Conservation (phyloP, 1,284 basidiomycete species). For the Tylopilus orsonianus region DNA sequence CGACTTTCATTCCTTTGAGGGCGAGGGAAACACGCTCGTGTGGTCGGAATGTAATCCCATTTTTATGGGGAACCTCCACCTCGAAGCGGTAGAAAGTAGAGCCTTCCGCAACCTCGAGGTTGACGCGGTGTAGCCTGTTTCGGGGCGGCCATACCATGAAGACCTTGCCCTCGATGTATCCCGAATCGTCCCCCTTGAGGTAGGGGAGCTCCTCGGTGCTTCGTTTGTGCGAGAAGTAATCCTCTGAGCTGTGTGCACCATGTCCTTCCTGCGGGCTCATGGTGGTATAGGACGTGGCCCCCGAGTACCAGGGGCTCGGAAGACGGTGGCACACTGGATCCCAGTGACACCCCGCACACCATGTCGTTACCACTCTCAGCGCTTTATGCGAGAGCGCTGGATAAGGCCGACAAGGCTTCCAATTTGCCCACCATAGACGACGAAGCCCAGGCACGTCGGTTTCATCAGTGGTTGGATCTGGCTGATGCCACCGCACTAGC, state of each 20-base stretch:
- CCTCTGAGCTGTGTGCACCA: slow-evolving; percentile 1
- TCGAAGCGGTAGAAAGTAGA: slow-evolving; percentile 35
- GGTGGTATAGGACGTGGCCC: slow-evolving; percentile 10
- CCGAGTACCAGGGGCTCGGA: too few relatives aligned
- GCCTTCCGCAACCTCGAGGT: slow-evolving; percentile 27
- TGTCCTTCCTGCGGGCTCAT: slow-evolving; percentile 15
- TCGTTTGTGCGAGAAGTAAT: slow-evolving; percentile 27
- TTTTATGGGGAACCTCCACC: slow-evolving; percentile 35
- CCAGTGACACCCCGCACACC: slow-evolving; percentile 1
- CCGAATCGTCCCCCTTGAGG: slow-evolving; percentile 22
- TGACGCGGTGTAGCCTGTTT: slow-evolving; percentile 26
- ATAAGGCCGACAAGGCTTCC: slow-evolving; percentile 43
- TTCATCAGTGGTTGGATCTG: not conserved
- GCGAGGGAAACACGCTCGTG: slow-evolving; percentile 42
- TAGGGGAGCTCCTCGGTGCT: slow-evolving; percentile 24
- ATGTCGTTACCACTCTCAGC: slow-evolving; percentile 42
- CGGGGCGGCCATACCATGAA: slow-evolving; percentile 44
- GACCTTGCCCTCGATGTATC: slow-evolving; percentile 41
- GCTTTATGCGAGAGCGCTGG: slow-evolving; percentile 47
- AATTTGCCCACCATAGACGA: slow-evolving; percentile 48
- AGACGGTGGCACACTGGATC: not conserved
- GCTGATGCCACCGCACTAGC: slow-evolving; percentile 40
- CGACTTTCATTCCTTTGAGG: slow-evolving; percentile 41
- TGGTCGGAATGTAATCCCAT: slow-evolving; percentile 35
- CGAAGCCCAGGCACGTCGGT: slow-evolving; percentile 45